Percentiles rank a stretch among this genome's conserved stretches.
Conservation (phyloP, 1,284 basidiomycete genomes). For the Cutaneotrichosporon sp. region DNA sequence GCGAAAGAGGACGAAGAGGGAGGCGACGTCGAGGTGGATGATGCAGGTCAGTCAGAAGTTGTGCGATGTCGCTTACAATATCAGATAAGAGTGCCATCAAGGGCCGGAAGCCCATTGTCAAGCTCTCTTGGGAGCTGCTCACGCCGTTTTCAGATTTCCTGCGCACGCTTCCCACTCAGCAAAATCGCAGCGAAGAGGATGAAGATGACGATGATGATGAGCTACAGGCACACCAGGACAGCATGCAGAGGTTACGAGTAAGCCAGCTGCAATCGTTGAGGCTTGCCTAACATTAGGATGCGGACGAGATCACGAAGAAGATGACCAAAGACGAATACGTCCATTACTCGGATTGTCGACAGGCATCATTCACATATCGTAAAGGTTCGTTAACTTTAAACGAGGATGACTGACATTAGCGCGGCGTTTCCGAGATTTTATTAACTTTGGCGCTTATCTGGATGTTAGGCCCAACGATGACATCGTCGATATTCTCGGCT, state of each 20-base stretch:
- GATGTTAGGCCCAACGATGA: slow-evolving; percentile 92
- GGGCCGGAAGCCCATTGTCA: slow-evolving; percentile 88
- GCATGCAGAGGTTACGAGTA: slow-evolving; percentile 76
- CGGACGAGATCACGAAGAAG: slow-evolving; percentile 87
- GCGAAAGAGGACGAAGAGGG: slow-evolving; percentile 69
- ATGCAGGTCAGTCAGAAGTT: slow-evolving; percentile 21
- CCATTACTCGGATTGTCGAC: slow-evolving; percentile 94
- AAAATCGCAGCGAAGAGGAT: slow-evolving; percentile 57
- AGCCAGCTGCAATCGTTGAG: too few relatives aligned
- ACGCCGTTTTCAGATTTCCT: slow-evolving; percentile 86
- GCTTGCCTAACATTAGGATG: slow-evolving; percentile 58
- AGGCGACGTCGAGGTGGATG: slow-evolving; percentile 65
- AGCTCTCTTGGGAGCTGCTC: slow-evolving; percentile 91
- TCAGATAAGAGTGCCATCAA: slow-evolving; percentile 74
- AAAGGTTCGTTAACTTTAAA: slow-evolving; percentile 60
- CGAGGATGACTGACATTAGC: slow-evolving; percentile 51
- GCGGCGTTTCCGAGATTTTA: slow-evolving; percentile 91
- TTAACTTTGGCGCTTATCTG: slow-evolving; percentile 81
- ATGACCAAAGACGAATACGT: slow-evolving; percentile 98
- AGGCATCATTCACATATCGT: slow-evolving; percentile 94
- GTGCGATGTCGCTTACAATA: background rate
- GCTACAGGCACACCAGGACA: slow-evolving; percentile 91
- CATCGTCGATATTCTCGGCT: slow-evolving; percentile 93
- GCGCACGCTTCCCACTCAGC: slow-evolving; percentile 42
- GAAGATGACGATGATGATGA: slow-evolving; percentile 96